These are phyloP conservation scores for Aspergillus sp. DNA, from an alignment of 2,329 filamentous ascomycete species.

Conservation along the genomic window DNA sequence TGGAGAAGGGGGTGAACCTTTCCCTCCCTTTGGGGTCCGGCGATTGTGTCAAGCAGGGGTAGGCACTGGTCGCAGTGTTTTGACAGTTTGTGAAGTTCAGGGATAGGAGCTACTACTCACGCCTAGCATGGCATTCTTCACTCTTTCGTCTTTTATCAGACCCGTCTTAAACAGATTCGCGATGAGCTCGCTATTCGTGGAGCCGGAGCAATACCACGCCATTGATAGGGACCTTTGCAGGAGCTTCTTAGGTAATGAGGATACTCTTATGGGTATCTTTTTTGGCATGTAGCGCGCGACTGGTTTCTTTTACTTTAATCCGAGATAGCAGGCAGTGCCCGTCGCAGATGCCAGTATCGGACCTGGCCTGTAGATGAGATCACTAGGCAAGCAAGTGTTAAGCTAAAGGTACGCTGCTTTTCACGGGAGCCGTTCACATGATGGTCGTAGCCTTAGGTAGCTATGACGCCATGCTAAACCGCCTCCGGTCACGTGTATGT, in stretches of 20 bases:
- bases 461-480: too few species aligned
- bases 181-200: conserved; percentile 72
- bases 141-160: conserved; percentile 70
- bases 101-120: conserved; percentile 48
- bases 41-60: neutral
- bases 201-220: conserved; percentile 87
- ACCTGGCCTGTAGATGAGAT: neutral
- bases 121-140: conserved; percentile 77
- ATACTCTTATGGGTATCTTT: neutral
- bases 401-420: neutral
- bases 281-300: conserved; percentile 14
- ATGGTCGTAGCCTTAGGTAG: too few species aligned
- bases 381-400: neutral
- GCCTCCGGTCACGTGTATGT: too few species aligned
- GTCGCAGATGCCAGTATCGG: too few species aligned
- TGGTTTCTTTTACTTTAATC: neutral
- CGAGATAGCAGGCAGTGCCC: neutral
- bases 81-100: neutral
- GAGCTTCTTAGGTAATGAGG: conserved; percentile 3
- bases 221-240: conserved; percentile 52
- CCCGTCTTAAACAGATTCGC: conserved; percentile 72
- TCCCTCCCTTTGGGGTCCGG: neutral
- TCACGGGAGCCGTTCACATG: too few species aligned
- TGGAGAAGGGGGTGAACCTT: neutral
- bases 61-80: neutral